Percentiles rank a stretch among this genome's conserved stretches.
Conservation (phyloP, 345 rosid genomes). For the Orychophragmus violaceus region DNA sequence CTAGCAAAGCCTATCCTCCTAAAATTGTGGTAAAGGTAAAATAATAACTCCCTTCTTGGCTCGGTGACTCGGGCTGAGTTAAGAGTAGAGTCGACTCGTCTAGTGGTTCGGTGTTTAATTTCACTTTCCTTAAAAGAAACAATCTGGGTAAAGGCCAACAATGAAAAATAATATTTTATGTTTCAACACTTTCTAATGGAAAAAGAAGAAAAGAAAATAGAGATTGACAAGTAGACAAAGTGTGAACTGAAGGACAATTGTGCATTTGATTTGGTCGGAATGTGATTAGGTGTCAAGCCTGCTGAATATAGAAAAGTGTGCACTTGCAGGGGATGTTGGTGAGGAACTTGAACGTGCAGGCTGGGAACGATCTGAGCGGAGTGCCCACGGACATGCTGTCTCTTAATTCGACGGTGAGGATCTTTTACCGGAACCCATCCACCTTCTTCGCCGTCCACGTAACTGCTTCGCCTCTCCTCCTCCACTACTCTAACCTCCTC, state of each 20-base stretch:
- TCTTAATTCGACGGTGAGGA: slow-evolving; percentile 83
- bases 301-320: neutral
- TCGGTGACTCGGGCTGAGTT: neutral
- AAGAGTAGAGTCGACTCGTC: neutral
- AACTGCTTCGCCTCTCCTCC: slow-evolving; percentile 65
- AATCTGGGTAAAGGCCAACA: slow-evolving; percentile 6
- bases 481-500: slow-evolving; percentile 67
- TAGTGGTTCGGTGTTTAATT: neutral
- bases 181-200: neutral
- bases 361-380: slow-evolving; percentile 79
- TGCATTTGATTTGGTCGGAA: neutral
- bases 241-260: neutral
- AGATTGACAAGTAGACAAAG: neutral
- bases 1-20: slow-evolving; percentile 72
- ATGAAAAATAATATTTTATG: neutral
- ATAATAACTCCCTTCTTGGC: neutral
- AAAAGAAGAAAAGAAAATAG: neutral
- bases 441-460: slow-evolving; percentile 92
- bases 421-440: slow-evolving; percentile 71
- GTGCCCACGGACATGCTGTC: slow-evolving; percentile 94
- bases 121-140: slow-evolving; percentile 22
- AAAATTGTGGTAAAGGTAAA: slow-evolving; percentile 60
- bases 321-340: slow-evolving; percentile 63
- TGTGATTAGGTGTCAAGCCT: neutral
- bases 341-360: slow-evolving; percentile 74